Conservation (phyloP, 768 basidiomycete genomes). For the Xerocomellus dryophilus region DNA sequence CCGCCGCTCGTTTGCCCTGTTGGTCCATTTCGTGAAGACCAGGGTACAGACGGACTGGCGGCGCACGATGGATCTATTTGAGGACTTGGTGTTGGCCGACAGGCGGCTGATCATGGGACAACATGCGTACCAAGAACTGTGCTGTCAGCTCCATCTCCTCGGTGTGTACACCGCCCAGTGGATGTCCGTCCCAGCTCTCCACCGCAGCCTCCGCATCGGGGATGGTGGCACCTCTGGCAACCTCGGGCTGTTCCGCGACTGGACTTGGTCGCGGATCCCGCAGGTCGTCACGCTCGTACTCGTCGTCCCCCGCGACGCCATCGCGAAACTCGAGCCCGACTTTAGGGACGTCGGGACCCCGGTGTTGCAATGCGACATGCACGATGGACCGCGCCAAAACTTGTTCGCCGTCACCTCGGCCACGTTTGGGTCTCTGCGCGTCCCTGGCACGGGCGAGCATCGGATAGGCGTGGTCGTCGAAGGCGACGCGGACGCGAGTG, state of each 20-base stretch:
- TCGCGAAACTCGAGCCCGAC: conserved; percentile 13
- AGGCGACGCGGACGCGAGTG: neutral
- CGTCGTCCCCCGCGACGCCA: conserved; percentile 29
- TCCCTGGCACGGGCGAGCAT: conserved; percentile 20
- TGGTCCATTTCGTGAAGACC: conserved; percentile 43
- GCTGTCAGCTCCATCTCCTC: conserved; percentile 40
- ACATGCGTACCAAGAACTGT: conserved; percentile 45
- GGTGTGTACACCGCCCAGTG: conserved; percentile 33
- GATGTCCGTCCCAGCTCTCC: neutral
- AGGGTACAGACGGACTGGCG: conserved; percentile 42
- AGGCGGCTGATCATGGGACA: conserved; percentile 17
- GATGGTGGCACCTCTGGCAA: no score
- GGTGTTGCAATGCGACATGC: conserved; percentile 22
- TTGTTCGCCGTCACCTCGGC: conserved; percentile 21
- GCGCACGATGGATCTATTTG: conserved; percentile 36
- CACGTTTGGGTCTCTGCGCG: conserved; percentile 19
- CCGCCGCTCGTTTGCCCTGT: conserved; percentile 44
- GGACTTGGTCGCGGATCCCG: conserved; percentile 25
- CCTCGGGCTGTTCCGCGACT: conserved; percentile 26
- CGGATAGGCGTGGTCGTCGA: conserved; percentile 10
- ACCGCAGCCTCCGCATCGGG: neutral
- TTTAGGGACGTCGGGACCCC: conserved; percentile 5
- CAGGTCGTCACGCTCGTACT: conserved; percentile 31
- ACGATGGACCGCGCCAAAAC: neutral
- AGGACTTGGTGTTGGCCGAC: conserved; percentile 12